Percentiles rank a stretch among this genome's conserved stretches.
Evolutionary conservation across 352 stramenopile species (phyloP).

Genomic region (Pythium pyrilobum): DNA sequence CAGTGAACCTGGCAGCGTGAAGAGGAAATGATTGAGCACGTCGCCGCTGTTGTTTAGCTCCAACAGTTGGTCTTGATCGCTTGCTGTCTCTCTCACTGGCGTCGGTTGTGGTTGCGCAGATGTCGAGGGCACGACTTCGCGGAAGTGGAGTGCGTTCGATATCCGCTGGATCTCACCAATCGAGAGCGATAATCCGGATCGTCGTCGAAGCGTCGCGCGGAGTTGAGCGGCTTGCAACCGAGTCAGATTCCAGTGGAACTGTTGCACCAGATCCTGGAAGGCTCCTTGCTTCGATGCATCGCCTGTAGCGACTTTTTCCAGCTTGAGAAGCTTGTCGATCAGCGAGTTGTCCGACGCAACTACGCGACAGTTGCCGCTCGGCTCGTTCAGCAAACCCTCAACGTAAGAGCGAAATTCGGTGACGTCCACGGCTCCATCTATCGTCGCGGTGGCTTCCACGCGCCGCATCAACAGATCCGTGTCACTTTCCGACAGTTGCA

Average conservation of each 20-base stretch:
- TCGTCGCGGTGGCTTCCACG: conserved; percentile 18
- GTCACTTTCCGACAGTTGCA: conserved; percentile 35
- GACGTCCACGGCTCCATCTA: conserved; percentile 21
- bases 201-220: conserved; percentile 25
- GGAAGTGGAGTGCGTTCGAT: conserved; percentile 34
- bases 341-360: neutral
- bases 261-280: conserved; percentile 29
- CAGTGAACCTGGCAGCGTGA: conserved; percentile 16
- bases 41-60: conserved; percentile 35
- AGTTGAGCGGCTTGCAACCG: conserved; percentile 20
- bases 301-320: neutral
- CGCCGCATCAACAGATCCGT: conserved; percentile 42
- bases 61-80: conserved; percentile 24
- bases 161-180: conserved; percentile 33
- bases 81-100: neutral
- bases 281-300: neutral
- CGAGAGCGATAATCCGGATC: conserved; percentile 19
- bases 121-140: conserved; percentile 22
- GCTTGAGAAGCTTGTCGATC: neutral
- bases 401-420: conserved; percentile 28
- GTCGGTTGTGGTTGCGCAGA: neutral
- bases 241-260: conserved; percentile 41
- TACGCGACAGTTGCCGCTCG: neutral
- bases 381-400: neutral
- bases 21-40: conserved; percentile 23